These are phyloP conservation scores for Yamadazyma paraphyllophila DNA, from an alignment of 805 yeast species.

Conservation along the genomic window DNA sequence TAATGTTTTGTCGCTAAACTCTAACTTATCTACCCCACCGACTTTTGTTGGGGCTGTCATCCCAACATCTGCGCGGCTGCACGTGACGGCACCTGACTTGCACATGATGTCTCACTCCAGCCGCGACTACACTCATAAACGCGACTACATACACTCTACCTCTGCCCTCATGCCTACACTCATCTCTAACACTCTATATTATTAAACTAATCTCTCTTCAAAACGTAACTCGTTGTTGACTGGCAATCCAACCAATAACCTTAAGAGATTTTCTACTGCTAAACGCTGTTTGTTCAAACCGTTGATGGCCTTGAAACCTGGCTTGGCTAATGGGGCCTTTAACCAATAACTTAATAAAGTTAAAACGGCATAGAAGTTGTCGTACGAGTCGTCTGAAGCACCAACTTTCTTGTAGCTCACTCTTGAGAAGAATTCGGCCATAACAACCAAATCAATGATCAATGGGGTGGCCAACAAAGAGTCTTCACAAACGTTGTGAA, in stretches of 20 bases:
- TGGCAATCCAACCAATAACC: conserved; percentile 87
- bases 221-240: conserved; percentile 88
- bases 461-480: conserved; percentile 92
- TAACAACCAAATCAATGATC: conserved; percentile 85
- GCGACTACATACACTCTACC: no score
- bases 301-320: conserved; percentile 85
- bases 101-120: no score
- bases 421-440: conserved; percentile 87
- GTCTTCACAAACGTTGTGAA: conserved; percentile 96
- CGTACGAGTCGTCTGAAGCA: conserved; percentile 41
- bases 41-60: background rate
- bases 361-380: conserved; percentile 77
- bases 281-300: conserved; percentile 93
- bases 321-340: conserved; percentile 92
- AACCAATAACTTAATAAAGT: conserved; percentile 92
- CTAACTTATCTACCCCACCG: background rate
- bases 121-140: no score
- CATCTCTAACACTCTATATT: background rate
- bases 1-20: no score
- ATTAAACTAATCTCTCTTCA: conserved; percentile 70
- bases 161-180: no score
- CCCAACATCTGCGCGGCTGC: background rate
- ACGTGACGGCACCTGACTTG: background rate
- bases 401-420: conserved; percentile 67
- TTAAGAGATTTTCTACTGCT: conserved; percentile 86